Base-by-base conservation (phyloP, 1,139 yeast species). In the Pneumocystis carinii region DNA sequence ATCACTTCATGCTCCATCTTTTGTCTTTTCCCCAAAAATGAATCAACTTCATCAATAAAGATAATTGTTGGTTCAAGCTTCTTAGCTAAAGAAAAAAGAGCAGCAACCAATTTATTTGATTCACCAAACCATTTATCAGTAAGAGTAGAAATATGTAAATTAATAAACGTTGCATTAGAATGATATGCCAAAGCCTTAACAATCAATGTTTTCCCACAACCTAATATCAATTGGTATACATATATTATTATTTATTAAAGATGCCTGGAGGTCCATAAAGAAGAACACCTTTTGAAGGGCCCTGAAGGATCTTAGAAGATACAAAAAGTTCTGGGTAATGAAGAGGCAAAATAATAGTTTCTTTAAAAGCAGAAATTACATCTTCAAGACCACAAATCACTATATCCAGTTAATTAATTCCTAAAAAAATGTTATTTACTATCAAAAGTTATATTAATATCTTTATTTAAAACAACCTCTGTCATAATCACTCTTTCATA, bases 91-190 rank as follows among this genome's bases (percentile, higher is more conserved):
- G 96, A 86, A 72, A 92, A 92, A 60, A 92, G 83, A 1, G 97
- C 98, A 68, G 92, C 95, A 1, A 90, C 95, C 60, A 90, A 84
- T 76, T 92, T 92, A 74, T 92, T 92, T 60, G 94, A 85, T 73
- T 92, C 98, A 24, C 98, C 98, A 73, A 89, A 92, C 96, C 97
- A 92, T 74, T 92, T 92, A 76, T 94, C 97, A 94, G 92, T 88
- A 29, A 92, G 83, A 0, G 94, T 85, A 7, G 96, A 89, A 95
- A 92, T 88, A 73, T 96, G 81, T 64, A 92, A 86, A 72, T 90
- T 90, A 63, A 92, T 81, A 74, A 92, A 92, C 70, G 86, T 89
- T 0, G 98, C 97, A 0, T 90, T 90, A 69, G 95, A 85, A 73
- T 90, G 96, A 64, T 84, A 83, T 1, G 97, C 97, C 61, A 92